Percentiles rank a stretch among this genome's conserved stretches.
These are phyloP conservation scores for Neospermospora avenae DNA, from an alignment of 2,329 filamentous ascomycete genomes.

Conservation along the genomic window DNA sequence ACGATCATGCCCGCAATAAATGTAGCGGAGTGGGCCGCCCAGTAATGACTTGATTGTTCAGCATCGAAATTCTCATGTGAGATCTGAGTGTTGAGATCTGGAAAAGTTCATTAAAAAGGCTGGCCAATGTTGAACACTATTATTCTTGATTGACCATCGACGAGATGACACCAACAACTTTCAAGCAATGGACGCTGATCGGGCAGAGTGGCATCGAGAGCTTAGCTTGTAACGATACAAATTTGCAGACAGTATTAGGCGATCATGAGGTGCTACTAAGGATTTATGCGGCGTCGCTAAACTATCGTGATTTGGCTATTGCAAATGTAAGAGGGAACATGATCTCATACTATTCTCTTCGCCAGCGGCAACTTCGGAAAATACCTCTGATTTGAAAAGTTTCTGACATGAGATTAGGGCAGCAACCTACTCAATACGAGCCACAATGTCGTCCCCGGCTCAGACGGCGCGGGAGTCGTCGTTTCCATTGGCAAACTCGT, in stretches of 20 bases:
- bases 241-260: conserved; percentile 36
- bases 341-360: background rate
- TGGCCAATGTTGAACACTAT: too few species aligned
- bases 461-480: conserved; percentile 51
- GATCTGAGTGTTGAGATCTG: too few species aligned
- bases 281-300: conserved; percentile 36
- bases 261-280: conserved; percentile 52
- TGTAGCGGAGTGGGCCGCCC: too few species aligned
- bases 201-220: conserved; percentile 45
- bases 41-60: too few species aligned
- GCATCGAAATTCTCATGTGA: too few species aligned
- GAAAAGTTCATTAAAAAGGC: too few species aligned
- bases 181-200: conserved; percentile 51
- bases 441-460: conserved; percentile 26
- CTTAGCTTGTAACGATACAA: conserved; percentile 40
- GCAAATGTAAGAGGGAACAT: conserved; percentile 29
- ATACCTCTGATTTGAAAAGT: too few species aligned
- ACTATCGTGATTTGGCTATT: conserved; percentile 35
- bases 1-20: too few species aligned
- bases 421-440: background rate
- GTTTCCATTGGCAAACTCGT: conserved; percentile 39
- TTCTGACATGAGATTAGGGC: background rate
- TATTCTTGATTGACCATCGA: too few species aligned
- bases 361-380: too few species aligned
- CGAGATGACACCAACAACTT: conserved; percentile 26